Base-by-base conservation (phyloP, 352 stramenopile species). In the Globisporangium mamillatum region DNA sequence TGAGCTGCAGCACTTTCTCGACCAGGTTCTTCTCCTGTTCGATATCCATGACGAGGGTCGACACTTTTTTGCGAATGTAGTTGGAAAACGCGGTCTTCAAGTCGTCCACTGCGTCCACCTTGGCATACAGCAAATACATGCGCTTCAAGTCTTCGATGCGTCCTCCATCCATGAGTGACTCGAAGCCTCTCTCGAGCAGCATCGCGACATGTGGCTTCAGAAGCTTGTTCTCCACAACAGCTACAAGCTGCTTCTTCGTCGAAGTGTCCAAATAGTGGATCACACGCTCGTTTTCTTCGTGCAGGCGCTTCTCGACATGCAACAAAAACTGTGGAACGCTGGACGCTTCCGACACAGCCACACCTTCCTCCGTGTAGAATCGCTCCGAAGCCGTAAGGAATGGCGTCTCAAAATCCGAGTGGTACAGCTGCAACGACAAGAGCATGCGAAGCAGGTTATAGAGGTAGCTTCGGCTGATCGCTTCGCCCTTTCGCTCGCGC, bases 11-110 rank as follows among this genome's bases (percentile, higher is more conserved):
- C 16, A 98, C 64, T 57, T 93, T 93, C 8, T 94, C 86, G n/a
- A 98, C 89, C 72, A 98, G 87, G 25, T 82, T 79, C 71, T 96
- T 96, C 41, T 97, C 93, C 59, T 94, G 81, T 41, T 92, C 78
- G 24, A 88, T 75, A 66, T 93, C 82, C 77, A 89, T 87, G 10
- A 96, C 86, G 4, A 96, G 66, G 9, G 81, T 75, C 9, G 82
- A 85, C 24, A 93, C 86, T 65, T 88, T 87, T 63, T 91, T 92
- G 59, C 82, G 78, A 36, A 96, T 94, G 67, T 93, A 90, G 55
- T 74, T 81, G 25, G 76, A 78, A 27, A 91, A 94, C 14, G 83
- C 80, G 4, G 71, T 78, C 62, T 91, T 92, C 7, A 93, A 58
- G 36, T 92, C 80, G 16, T 73, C 77, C 14, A 95, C 78, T 0